Evolutionary conservation across 2,329 filamentous ascomycete genomes (phyloP).

Genomic region (Cryphonectria carpinicola): DNA sequence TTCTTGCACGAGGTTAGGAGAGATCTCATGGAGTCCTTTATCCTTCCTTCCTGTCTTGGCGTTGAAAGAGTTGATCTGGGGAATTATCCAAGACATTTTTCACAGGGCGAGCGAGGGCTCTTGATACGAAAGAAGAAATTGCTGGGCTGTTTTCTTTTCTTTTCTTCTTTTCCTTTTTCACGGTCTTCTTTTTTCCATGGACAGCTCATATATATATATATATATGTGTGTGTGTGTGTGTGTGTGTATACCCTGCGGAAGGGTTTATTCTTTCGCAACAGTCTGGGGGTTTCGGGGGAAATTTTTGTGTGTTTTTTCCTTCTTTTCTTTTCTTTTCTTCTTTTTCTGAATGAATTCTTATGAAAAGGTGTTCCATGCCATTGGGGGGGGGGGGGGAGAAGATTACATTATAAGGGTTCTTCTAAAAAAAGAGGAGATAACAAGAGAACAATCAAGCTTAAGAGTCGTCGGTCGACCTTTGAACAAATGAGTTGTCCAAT

Average conservation of each 20-base stretch:
- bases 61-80: not conserved
- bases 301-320: not conserved
- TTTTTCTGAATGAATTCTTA: not conserved
- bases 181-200: not conserved
- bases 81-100: not conserved
- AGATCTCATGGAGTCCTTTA: not conserved
- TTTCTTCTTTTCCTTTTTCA: not conserved
- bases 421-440: not conserved
- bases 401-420: not conserved
- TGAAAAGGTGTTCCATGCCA: not conserved
- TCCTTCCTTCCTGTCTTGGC: not conserved
- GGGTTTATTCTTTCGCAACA: not conserved
- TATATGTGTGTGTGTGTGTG: no score
- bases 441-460: not conserved
- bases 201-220: not conserved
- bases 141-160: not conserved
- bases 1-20: not conserved
- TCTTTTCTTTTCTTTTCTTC: not conserved
- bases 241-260: not conserved
- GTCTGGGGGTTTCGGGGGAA: not conserved
- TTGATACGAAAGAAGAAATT: not conserved
- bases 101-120: not conserved
- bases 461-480: not conserved
- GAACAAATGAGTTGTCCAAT: not conserved
- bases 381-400: not conserved